phyloP scores from a whole-genome alignment of 202 grass and related monocot genomes.

The Thinopyrum obtusiflorum region DNA sequence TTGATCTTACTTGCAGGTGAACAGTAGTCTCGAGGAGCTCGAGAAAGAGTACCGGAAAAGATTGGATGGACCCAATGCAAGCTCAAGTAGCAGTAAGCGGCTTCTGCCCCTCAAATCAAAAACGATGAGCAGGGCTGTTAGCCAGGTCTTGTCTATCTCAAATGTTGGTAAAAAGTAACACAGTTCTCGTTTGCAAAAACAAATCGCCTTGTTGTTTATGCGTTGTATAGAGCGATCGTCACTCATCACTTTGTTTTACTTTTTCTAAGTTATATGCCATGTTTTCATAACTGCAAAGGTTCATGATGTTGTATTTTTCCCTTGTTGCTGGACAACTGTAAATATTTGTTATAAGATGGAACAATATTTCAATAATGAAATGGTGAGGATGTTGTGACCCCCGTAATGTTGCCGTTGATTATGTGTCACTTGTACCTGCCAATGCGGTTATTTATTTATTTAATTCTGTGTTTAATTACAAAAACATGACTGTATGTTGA shows the following conservation, averaged over 20 bases:
- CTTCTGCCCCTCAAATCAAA: slow-evolving; percentile 48
- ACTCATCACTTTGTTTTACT: neutral
- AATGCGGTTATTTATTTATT: neutral
- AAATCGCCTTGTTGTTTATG: slow-evolving; percentile 20
- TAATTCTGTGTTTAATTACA: neutral
- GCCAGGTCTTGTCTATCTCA: slow-evolving; percentile 33
- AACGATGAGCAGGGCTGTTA: slow-evolving; percentile 50
- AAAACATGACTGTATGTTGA: neutral
- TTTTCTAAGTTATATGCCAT: neutral
- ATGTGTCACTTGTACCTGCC: neutral
- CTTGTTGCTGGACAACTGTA: neutral
- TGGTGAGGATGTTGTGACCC: neutral
- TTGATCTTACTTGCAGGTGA: slow-evolving; percentile 53
- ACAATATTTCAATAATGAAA: neutral
- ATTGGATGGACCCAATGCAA: slow-evolving; percentile 40
- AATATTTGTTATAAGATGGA: neutral
- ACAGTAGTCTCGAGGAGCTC: slow-evolving; percentile 61
- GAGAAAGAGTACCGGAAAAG: slow-evolving; percentile 63
- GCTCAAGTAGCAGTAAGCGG: slow-evolving; percentile 44
- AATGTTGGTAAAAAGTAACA: slow-evolving; percentile 33
- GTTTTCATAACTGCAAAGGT: neutral
- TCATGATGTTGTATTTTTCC: neutral
- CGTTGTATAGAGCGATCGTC: neutral
- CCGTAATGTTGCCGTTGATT: neutral
- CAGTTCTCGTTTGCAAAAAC: neutral